Evolutionary conservation across 2,329 filamentous ascomycete species (phyloP).

Genomic region (Thermoascus crustaceus): DNA sequence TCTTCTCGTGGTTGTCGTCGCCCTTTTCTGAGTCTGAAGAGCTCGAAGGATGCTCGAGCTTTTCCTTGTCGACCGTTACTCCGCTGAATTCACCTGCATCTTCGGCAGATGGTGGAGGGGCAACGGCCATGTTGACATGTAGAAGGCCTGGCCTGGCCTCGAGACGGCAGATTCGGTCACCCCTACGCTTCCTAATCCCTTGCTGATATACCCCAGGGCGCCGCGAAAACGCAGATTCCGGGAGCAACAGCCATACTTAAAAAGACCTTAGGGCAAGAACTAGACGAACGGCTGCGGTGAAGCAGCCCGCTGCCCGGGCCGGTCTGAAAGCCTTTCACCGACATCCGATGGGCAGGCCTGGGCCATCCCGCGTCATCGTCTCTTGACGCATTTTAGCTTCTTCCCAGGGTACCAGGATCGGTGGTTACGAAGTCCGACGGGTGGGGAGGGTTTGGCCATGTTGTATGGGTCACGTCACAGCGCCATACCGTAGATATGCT

Average conservation of each 20-base stretch:
- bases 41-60: not conserved
- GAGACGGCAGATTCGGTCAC: no score
- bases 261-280: no score
- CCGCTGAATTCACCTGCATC: not conserved
- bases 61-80: constrained; percentile 7
- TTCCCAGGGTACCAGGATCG: constrained; percentile 16
- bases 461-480: not conserved
- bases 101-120: not conserved
- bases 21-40: constrained; percentile 4
- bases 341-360: constrained; percentile 1
- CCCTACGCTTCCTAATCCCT: no score
- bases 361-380: no score
- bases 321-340: not conserved
- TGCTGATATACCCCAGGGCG: no score
- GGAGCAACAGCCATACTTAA: not conserved
- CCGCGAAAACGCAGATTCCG: not conserved
- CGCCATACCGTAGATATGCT: no score
- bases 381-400: constrained; percentile 18
- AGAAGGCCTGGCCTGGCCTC: no score
- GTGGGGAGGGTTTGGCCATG: not conserved
- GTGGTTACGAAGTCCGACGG: not conserved
- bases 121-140: not conserved
- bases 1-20: constrained; percentile 10
- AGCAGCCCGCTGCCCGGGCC: no score
- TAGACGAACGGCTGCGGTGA: no score